Percentiles rank a stretch among this genome's conserved stretches.
These are phyloP conservation scores for Fusarium verticillioides DNA, from an alignment of 2,329 filamentous ascomycete species.

Conservation along the genomic window DNA sequence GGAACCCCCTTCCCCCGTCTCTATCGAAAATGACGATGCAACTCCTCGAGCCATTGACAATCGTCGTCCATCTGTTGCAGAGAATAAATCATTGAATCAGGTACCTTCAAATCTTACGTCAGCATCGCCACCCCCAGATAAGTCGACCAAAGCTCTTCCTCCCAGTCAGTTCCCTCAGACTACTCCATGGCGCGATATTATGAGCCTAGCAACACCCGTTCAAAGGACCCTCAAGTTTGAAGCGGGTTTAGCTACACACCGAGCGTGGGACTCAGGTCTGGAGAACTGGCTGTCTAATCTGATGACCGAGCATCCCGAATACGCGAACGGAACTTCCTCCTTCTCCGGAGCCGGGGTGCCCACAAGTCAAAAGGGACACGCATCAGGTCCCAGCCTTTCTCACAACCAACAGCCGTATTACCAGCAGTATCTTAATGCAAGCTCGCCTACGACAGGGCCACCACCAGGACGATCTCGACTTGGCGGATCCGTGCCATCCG, in stretches of 20 bases:
- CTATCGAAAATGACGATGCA: constrained; percentile 49
- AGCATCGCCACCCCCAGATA: constrained; percentile 51
- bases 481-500: constrained; percentile 53
- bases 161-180: constrained; percentile 47
- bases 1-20: constrained; percentile 59
- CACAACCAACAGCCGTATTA: constrained; percentile 61
- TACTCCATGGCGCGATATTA: constrained; percentile 79
- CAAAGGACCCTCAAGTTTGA: constrained; percentile 81
- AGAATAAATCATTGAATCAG: constrained; percentile 53
- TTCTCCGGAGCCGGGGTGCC: constrained; percentile 40
- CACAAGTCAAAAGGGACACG: constrained; percentile 30
- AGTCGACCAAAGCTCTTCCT: constrained; percentile 29
- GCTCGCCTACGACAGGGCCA: constrained; percentile 44
- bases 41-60: constrained; percentile 36
- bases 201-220: constrained; percentile 70
- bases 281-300: constrained; percentile 64
- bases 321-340: constrained; percentile 52
- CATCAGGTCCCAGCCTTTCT: constrained; percentile 38
- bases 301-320: constrained; percentile 59
- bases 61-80: constrained; percentile 54
- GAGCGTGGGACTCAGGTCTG: constrained; percentile 79
- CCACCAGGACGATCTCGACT: constrained; percentile 52
- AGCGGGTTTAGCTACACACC: constrained; percentile 76
- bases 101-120: constrained; percentile 50
- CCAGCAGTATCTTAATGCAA: constrained; percentile 66